Conservation (phyloP, 2,329 filamentous ascomycete genomes). For the Capronia americana region DNA sequence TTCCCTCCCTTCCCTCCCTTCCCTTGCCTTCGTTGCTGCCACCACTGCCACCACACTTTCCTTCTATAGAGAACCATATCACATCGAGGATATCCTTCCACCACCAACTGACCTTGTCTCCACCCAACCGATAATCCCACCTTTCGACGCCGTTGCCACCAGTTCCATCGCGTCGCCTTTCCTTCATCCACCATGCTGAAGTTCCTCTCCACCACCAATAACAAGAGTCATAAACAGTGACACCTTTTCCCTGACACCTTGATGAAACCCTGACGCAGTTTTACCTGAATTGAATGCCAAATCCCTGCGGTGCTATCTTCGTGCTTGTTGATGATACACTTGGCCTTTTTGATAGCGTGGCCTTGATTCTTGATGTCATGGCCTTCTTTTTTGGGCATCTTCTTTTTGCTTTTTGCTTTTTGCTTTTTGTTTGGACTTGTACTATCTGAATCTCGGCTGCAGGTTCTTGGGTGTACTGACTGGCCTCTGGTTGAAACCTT, state of each 20-base stretch:
- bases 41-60: not conserved
- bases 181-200: too few relatives aligned
- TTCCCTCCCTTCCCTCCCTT: not conserved
- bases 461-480: slow-evolving; percentile 9
- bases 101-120: not conserved
- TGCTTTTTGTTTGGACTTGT: not conserved
- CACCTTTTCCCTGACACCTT: too few relatives aligned
- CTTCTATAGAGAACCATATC: not conserved
- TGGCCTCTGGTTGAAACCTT: not conserved
- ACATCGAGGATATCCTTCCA: not conserved
- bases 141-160: too few relatives aligned
- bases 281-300: not conserved
- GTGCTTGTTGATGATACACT: slow-evolving; percentile 5
- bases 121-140: not conserved
- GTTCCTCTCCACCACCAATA: too few relatives aligned
- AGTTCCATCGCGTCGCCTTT: too few relatives aligned
- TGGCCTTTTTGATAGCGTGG: slow-evolving; percentile 9
- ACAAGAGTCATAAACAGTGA: too few relatives aligned
- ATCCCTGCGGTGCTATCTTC: not conserved
- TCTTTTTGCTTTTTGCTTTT: not conserved
- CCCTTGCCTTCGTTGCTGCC: not conserved
- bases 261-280: not conserved
- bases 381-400: not conserved
- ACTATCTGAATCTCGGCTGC: not conserved
- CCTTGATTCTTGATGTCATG: slow-evolving; percentile 8